Conservation (phyloP, 1,284 basidiomycete species). For the Sporisorium reilianum region DNA sequence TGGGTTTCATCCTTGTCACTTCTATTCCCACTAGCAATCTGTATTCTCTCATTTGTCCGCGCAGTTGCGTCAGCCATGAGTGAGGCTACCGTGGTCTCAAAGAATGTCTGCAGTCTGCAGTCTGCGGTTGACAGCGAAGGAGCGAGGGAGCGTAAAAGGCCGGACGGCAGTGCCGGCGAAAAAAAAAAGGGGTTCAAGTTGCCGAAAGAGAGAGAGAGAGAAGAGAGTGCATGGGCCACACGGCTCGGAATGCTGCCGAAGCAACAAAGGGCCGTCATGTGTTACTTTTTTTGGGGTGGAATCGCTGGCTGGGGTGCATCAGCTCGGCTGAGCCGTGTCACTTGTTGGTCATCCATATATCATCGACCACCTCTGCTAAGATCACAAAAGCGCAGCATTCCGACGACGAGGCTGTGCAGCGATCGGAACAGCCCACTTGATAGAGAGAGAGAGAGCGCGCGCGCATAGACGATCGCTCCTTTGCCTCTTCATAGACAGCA, state of each 20-base stretch:
- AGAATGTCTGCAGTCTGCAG: background rate
- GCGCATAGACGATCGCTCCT: too few species aligned
- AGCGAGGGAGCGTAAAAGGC: background rate
- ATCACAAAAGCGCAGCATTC: background rate
- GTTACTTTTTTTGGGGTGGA: background rate
- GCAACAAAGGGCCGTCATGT: background rate
- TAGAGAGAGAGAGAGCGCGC: too few species aligned
- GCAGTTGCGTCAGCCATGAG: too few species aligned
- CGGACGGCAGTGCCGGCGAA: background rate
- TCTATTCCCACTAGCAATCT: conserved; percentile 4
- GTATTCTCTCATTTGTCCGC: conserved; percentile 1
- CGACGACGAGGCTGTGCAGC: conserved; percentile 3
- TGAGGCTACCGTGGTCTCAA: too few species aligned
- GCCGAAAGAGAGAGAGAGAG: background rate
- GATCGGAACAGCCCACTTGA: background rate
- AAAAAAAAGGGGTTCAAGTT: background rate
- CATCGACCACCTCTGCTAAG: background rate
- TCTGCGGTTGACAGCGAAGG: too few species aligned
- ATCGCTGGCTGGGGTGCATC: background rate
- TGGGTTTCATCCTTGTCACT: conserved; percentile 4
- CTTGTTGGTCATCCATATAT: background rate
- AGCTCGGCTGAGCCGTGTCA: background rate
- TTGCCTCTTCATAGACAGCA: background rate
- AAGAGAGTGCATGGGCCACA: background rate
- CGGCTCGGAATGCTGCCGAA: background rate